A percentile compares a stretch with the other conserved stretches of the same genome.
These are phyloP conservation scores for Tricholoma bakamatsutake DNA, from an alignment of 768 basidiomycete genomes.

Conservation along the genomic window DNA sequence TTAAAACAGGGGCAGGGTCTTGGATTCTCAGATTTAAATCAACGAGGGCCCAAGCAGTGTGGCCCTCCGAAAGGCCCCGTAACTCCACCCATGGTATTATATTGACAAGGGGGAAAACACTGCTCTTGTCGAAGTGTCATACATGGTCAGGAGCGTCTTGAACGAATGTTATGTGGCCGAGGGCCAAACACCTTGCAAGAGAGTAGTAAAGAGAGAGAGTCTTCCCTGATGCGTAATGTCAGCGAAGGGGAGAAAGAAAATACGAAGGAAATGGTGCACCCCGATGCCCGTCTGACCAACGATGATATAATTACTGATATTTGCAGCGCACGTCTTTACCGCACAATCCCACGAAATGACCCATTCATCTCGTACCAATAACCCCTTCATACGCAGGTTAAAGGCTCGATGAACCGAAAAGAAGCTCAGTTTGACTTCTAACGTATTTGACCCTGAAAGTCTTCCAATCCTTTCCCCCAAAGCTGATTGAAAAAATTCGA, in stretches of 20 bases:
- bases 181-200: neutral
- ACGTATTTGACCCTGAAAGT: too few relatives aligned
- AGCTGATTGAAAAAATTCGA: too few relatives aligned
- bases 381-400: too few relatives aligned
- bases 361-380: too few relatives aligned
- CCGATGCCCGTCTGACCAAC: too few relatives aligned
- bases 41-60: neutral
- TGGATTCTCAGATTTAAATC: neutral
- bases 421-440: too few relatives aligned
- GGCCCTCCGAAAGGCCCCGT: neutral
- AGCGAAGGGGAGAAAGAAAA: too few relatives aligned
- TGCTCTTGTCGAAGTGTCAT: neutral
- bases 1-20: neutral
- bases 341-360: neutral
- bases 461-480: too few relatives aligned
- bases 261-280: too few relatives aligned
- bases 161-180: neutral
- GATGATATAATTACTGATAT: too few relatives aligned
- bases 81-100: neutral
- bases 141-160: neutral
- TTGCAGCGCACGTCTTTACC: neutral
- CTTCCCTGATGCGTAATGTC: too few relatives aligned
- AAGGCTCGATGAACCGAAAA: too few relatives aligned
- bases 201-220: neutral
- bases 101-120: neutral